Base-by-base conservation (phyloP, 2,329 filamentous ascomycete genomes). In the Alternaria triticimaculans region DNA sequence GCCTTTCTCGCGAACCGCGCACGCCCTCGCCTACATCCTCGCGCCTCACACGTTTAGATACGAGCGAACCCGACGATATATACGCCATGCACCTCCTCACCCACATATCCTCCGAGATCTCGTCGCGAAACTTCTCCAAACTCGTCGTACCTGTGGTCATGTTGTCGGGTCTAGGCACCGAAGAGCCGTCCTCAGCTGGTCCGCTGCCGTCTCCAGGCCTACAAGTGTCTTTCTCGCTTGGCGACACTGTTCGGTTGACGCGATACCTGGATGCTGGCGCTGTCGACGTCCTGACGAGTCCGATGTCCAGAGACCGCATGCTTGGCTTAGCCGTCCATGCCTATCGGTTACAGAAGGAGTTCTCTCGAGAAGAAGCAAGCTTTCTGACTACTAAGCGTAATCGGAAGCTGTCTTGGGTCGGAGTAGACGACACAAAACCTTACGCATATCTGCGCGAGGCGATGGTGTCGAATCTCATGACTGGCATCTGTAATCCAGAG, bases 391-490 rank as follows among this genome's bases (percentile, higher is more conserved):
- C 91, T 63, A 91, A 90, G 74, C 89, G 90, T 70, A 89, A 90
- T 48, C 87, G 94, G 59, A 96, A 96, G 80, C 88, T 93, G 57
- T 97, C 94, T 0, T 97, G 94, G 94, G 93, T 97, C 45, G 94
- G 94, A 25, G 87, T 96, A 11, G 88, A 92, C 74, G 92, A 95
- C 70, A 88, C 93, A 71, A 91, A 94, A 77, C 93, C 94, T 1
- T 97, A 94, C 81, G 90, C 93, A 15, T 97, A 97, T 80, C 82
- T 97, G 58, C 87, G 94, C 64, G 94, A 97, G 82, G 92, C 92
- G 54, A 97, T 97, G 93, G 94, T 97, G 6, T 96, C 93, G 2
- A 90, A 90, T 60, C 85, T 97, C 61, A 96, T 97, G 92, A 91
- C 90, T 73, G 89, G 92, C 41, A 97, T 97, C 58, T 97, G 94